Evolutionary conservation across 2,329 filamentous ascomycete genomes (phyloP), one percentile per base, ranked within the genome.

Genomic region (Exophiala mesophila): DNA sequence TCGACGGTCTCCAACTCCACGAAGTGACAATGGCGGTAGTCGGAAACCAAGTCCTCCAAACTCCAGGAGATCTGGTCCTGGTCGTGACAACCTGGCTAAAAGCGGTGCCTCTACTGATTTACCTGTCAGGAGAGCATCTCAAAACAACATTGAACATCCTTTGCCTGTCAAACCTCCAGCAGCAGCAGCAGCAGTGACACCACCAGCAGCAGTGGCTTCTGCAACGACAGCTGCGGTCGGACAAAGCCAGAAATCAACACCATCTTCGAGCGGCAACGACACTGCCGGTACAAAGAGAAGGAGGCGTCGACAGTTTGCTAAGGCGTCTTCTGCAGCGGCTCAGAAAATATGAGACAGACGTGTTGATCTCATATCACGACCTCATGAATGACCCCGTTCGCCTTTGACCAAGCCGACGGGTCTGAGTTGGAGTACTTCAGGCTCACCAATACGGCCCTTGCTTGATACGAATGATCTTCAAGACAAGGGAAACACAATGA

Each of bases 81-180:
- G 6, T 7, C 6, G 23, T 8, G 13, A 32, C 16, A 20, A 32
- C 12, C 33, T 15, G 12, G 31, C 28, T 8, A 16, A 20, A 15
- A 33, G 23, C 13, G 44, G 29, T 15, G 17, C 43, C 17, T 23
- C 44, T 15, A 40, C 43, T 21, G 29, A 47, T 17, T 21, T 47
- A 23, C 44, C 44, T 5, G 39, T 47, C 4, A 38, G 44, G 28
- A 37, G 39, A 30, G 44, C 39, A n/a, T 47, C 44, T 24, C 39
- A 19, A 31, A 28, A 26, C 23, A 26, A 7, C 23, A 6, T 7
- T 7, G 23, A 26, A 26, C 23, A 26, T 26, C 23, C 6, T 6
- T 26, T 26, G 23, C 23, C 23, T 26, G 23, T 12, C 6, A 26
- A 26, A 12, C 12, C 23, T 6, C 23, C 23, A 7, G 23, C 12